Base-by-base conservation (phyloP, 164 flowering plant genomes). In the Magnolia kwangsiensis region DNA sequence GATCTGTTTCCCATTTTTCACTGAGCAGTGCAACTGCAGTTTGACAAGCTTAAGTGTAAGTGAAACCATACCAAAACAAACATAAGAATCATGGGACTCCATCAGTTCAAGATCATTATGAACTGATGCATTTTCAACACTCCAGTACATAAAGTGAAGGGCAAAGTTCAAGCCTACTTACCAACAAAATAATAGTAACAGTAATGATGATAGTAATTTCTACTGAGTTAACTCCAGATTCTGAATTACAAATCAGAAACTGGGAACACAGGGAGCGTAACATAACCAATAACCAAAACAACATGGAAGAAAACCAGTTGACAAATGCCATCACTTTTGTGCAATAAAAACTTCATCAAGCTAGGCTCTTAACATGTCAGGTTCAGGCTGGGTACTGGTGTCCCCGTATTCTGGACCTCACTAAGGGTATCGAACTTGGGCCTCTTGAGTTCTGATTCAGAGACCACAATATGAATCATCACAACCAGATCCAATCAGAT, bases 21-120 rank as follows among this genome's bases (percentile, higher is more conserved):
- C 97, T 83, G 85, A 79, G 86, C 89, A 84, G 80, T 96, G 99
- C 85, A 96, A 81, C 99, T 96, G 91, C 71, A 86, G 78, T 63
- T 73, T 58, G 75, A 64, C 78, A 50, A 72, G 72, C 4, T 61
- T 16, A 51, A 8, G 72, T 37, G 21, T 10, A 49, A 21, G 71
- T 61, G 55, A 18, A 67, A 67, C 7, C 49, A 7, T 49, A 11
- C 16, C 63, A 79, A 5, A 78, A 23, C 20, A 69, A 14, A 51
- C 20, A 68, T 18, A 68, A 68, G 50, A 14, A 68, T 55, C 61
- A 11, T 55, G 61, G 45, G 45, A 37, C 45, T 37, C 45, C 45
- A 37, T 37, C 45, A 37, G 45, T 37, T 37, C 45, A 37, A 37
- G 45, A 7, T 37, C 7, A 37, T 37, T 37, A 37, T 37, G 45